Evolutionary conservation across 139 green algal genomes (phyloP).

Genomic region (Auxenochlorella pyrenoidosa): DNA sequence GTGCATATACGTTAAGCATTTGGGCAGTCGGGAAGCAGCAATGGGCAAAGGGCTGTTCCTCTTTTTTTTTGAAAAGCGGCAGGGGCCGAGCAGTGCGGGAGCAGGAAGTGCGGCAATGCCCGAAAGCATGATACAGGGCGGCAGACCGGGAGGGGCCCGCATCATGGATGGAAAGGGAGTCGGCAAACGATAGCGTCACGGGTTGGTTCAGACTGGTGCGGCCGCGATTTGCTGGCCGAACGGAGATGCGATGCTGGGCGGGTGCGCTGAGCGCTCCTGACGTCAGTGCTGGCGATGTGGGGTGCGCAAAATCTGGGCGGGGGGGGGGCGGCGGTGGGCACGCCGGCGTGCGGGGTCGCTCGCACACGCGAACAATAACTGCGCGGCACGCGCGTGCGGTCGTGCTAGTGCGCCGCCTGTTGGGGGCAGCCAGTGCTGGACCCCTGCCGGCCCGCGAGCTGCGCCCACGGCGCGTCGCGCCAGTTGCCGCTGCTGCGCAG

Average conservation of each 20-base stretch:
- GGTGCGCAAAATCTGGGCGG: background rate
- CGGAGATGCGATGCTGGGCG: too few relatives aligned
- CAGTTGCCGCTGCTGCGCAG: background rate
- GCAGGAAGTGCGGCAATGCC: background rate
- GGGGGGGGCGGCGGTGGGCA: too few relatives aligned
- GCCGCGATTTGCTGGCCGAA: background rate
- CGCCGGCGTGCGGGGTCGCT: too few relatives aligned
- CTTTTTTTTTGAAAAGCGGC: background rate
- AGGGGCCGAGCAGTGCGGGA: background rate
- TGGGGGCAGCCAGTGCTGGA: background rate
- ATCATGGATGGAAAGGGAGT: background rate
- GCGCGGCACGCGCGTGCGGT: background rate
- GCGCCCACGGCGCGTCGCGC: background rate
- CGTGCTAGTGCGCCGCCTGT: background rate
- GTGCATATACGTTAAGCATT: background rate
- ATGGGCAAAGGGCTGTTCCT: background rate
- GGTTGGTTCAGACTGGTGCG: background rate
- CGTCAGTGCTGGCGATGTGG: background rate
- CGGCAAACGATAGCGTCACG: background rate
- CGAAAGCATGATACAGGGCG: background rate
- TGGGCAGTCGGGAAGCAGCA: background rate
- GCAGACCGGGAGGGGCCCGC: background rate
- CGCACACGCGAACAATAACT: too few relatives aligned
- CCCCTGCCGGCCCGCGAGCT: background rate
- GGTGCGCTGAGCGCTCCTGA: too few relatives aligned